phyloP scores from a whole-genome alignment of 345 rosid species.

The Passiflora organensis region DNA sequence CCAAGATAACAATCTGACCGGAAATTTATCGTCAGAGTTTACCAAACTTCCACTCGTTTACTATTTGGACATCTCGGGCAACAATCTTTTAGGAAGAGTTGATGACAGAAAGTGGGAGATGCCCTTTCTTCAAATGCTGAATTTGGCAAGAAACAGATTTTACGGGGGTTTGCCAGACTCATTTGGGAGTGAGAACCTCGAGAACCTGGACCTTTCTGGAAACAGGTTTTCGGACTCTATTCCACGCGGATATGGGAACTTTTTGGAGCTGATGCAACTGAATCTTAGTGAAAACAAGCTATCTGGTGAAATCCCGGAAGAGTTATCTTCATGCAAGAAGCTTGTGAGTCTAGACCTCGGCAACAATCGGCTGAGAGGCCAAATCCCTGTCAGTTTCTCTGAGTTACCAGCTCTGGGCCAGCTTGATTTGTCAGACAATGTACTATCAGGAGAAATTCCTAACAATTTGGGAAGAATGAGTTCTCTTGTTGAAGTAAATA shows the following conservation, averaged over 20 bases:
- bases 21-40: slow-evolving; percentile 47
- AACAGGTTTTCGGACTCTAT: slow-evolving; percentile 56
- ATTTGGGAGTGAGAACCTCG: slow-evolving; percentile 53
- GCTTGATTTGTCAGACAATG: slow-evolving; percentile 73
- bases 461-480: slow-evolving; percentile 20
- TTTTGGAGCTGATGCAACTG: slow-evolving; percentile 53
- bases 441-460: slow-evolving; percentile 61
- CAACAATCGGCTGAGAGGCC: slow-evolving; percentile 54
- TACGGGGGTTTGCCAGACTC: slow-evolving; percentile 48
- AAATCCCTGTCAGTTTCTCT: slow-evolving; percentile 41
- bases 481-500: slow-evolving; percentile 27
- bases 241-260: slow-evolving; percentile 37
- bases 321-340: slow-evolving; percentile 61
- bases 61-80: slow-evolving; percentile 72
- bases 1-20: slow-evolving; percentile 57
- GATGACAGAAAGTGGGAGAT: slow-evolving; percentile 53
- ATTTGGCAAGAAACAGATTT: slow-evolving; percentile 56
- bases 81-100: slow-evolving; percentile 53
- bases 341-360: slow-evolving; percentile 80
- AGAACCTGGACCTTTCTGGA: slow-evolving; percentile 57
- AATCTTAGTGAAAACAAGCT: slow-evolving; percentile 54
- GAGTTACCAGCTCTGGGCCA: slow-evolving; percentile 55
- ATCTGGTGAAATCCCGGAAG: slow-evolving; percentile 56
- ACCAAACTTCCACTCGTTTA: slow-evolving; percentile 53
- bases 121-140: slow-evolving; percentile 73